These are phyloP conservation scores for Irpex lacteus DNA, from an alignment of 1,284 basidiomycete species.

Conservation along the genomic window DNA sequence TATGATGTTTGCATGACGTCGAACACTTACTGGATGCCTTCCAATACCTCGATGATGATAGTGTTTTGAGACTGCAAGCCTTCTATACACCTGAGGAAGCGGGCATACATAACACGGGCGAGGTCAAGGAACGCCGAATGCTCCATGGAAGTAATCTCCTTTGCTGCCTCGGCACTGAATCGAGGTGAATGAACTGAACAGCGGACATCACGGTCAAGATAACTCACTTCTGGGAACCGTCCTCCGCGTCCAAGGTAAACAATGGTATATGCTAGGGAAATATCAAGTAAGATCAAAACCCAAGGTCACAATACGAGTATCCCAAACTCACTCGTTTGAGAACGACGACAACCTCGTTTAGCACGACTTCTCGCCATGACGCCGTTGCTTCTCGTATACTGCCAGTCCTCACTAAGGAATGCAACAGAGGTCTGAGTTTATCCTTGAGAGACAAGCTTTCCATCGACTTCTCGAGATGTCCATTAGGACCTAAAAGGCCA, in stretches of 20 bases:
- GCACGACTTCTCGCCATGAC: slow-evolving; percentile 77
- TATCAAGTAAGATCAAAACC: background rate
- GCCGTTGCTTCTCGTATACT: slow-evolving; percentile 68
- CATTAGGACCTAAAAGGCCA: background rate
- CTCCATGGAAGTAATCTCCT: slow-evolving; percentile 63
- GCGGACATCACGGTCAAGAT: background rate
- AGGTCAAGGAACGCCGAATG: slow-evolving; percentile 71
- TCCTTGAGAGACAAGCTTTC: slow-evolving; percentile 47
- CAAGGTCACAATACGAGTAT: background rate
- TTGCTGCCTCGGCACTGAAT: slow-evolving; percentile 37
- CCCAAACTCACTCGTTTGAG: slow-evolving; percentile 53
- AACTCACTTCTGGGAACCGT: slow-evolving; percentile 33
- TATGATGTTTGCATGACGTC: background rate
- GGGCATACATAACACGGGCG: slow-evolving; percentile 61
- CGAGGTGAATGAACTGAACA: background rate
- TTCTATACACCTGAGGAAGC: slow-evolving; percentile 70
- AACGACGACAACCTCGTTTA: slow-evolving; percentile 63
- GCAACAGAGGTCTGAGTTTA: slow-evolving; percentile 66
- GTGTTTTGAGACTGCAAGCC: slow-evolving; percentile 66
- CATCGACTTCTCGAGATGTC: slow-evolving; percentile 3
- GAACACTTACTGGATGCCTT: slow-evolving; percentile 39
- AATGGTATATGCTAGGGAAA: slow-evolving; percentile 50
- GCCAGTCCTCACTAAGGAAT: slow-evolving; percentile 74
- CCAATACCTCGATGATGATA: slow-evolving; percentile 61
- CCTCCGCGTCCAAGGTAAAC: slow-evolving; percentile 54